Base-by-base conservation (phyloP, 306 rosid species). In the Fagus sylvatica region DNA sequence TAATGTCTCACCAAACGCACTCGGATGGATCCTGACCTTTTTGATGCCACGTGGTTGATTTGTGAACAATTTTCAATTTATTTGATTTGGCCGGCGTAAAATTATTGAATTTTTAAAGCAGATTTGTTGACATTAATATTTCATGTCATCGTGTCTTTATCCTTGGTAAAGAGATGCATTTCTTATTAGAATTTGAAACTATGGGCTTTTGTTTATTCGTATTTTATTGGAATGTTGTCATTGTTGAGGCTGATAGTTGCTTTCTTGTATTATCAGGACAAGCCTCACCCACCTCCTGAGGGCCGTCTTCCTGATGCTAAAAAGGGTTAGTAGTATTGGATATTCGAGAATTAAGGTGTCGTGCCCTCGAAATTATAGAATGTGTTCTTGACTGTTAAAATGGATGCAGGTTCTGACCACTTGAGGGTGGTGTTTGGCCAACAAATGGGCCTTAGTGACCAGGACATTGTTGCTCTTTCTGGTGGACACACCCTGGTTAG, bases 241-340 rank as follows among this genome's bases (percentile, higher is more conserved):
- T 10, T 46, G 2, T 12, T 46, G 51, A 15, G 4, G 51, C 9
- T 55, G 37, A 53, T 59, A 1, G 8, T 48, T 0, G 0, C 16
- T 16, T 43, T 54, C 7, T 39, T 65, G 1, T 40, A 37, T 8
- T 39, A 2, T 1, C 80, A 96, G 99, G 99, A 96, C 96, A 93
- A 91, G 82, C 88, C 90, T 0, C 22, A 69, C 17, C 84, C 97
- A 51, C 97, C 99, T 37, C 98, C 96, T 0, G 99, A 96, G 81
- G 99, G 99, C 22, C 99, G 99, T 59, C 85, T 96, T 79, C 99
- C 99, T 3, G 87, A 91, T 81, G 99, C 96, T 3, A 84, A 75
- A 0, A 82, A 90, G 84, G 99, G 99, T 96, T 19, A 56, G 88
- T 79, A 19, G 28, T 30, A 4, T 39, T 46, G 51, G 53, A 48